Evolutionary conservation across 768 basidiomycete species (phyloP).

Genomic region (Tylopilus subfusipes): DNA sequence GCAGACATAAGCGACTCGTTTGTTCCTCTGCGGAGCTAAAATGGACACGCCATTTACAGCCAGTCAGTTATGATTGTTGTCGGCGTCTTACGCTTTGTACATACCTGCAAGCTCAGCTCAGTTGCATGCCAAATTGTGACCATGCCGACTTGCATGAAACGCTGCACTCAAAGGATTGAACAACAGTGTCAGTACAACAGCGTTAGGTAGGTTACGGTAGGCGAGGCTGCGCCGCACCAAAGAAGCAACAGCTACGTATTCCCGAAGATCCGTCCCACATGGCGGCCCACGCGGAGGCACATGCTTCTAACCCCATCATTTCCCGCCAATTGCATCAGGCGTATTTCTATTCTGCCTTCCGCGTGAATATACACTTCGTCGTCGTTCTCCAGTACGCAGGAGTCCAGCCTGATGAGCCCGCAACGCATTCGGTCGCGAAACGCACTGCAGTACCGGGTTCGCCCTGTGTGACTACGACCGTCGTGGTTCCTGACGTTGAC

Average conservation of each 20-base stretch:
- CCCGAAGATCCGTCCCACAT: constrained; percentile 29
- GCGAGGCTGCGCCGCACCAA: constrained; percentile 18
- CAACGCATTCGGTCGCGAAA: constrained; percentile 24
- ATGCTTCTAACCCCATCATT: constrained; percentile 9
- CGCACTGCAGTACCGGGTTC: constrained; percentile 18
- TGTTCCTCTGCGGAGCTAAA: constrained; percentile 18
- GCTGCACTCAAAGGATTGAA: background rate
- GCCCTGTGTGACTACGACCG: constrained; percentile 5
- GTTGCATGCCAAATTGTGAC: constrained; percentile 7
- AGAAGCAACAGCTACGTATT: background rate
- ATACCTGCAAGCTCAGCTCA: constrained; percentile 4
- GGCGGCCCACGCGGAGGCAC: constrained; percentile 25
- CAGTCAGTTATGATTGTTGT: background rate
- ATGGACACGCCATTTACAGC: constrained; percentile 8
- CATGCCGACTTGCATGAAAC: background rate
- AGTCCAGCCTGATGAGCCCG: constrained; percentile 22
- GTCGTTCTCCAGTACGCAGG: constrained; percentile 20
- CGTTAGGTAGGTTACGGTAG: background rate
- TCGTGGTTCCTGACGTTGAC: constrained; percentile 22
- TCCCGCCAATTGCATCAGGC: constrained; percentile 13
- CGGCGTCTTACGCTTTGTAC: background rate
- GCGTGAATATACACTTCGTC: constrained; percentile 31
- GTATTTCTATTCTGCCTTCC: constrained; percentile 23
- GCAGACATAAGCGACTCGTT: constrained; percentile 1
- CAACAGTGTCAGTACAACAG: background rate